Evolutionary conservation across 164 flowering plant genomes (phyloP).

Genomic region (Sedum album): DNA sequence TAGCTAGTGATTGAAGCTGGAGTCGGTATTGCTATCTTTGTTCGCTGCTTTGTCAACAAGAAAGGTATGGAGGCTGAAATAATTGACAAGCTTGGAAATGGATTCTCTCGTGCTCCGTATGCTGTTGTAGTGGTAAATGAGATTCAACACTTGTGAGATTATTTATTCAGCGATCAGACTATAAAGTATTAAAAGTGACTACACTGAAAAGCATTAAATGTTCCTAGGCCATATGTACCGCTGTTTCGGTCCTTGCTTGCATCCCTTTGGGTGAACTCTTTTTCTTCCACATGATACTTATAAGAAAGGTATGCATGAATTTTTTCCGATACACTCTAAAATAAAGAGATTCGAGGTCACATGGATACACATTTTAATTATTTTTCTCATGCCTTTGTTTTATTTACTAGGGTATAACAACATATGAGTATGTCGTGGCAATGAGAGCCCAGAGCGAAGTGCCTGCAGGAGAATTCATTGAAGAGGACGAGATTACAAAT

Average conservation of each 20-base stretch:
- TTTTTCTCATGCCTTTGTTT: neutral
- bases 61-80: slow-evolving; percentile 66
- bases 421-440: slow-evolving; percentile 94
- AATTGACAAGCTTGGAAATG: slow-evolving; percentile 83
- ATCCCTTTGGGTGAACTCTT: slow-evolving; percentile 88
- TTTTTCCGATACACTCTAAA: neutral
- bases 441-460: slow-evolving; percentile 91
- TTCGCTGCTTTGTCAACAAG: slow-evolving; percentile 77
- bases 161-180: neutral
- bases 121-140: slow-evolving; percentile 58
- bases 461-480: slow-evolving; percentile 56
- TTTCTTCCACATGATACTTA: slow-evolving; percentile 92
- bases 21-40: slow-evolving; percentile 84
- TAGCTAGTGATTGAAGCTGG: slow-evolving; percentile 83
- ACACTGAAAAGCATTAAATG: no score
- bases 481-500: slow-evolving; percentile 58
- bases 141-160: neutral
- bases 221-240: slow-evolving; percentile 46
- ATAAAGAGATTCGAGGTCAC: neutral
- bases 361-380: neutral
- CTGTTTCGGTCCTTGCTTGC: slow-evolving; percentile 81
- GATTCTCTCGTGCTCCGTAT: slow-evolving; percentile 87
- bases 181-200: no score
- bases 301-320: slow-evolving; percentile 61
- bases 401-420: slow-evolving; percentile 71